A percentile compares a stretch with the other conserved stretches of the same genome.
These are phyloP conservation scores for Trematosphaeria pertusa DNA, from an alignment of 2,329 filamentous ascomycete species.

Conservation along the genomic window DNA sequence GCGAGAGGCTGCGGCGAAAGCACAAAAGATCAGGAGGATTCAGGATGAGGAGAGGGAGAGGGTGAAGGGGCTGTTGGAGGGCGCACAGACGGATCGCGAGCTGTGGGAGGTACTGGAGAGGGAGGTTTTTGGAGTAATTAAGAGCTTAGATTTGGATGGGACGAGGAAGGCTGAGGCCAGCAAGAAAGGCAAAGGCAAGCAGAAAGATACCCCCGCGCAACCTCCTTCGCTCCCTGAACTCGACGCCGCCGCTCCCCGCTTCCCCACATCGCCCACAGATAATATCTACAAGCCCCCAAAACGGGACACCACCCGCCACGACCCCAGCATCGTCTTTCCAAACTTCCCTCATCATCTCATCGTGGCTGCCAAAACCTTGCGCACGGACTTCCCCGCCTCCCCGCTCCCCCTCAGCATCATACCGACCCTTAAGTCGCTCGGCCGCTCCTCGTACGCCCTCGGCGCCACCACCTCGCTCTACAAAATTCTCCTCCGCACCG, in stretches of 20 bases:
- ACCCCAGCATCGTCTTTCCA: conserved; percentile 66
- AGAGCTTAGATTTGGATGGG: conserved; percentile 60
- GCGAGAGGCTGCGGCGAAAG: conserved; percentile 13
- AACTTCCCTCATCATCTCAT: conserved; percentile 70
- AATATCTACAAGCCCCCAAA: background rate
- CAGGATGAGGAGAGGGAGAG: conserved; percentile 54
- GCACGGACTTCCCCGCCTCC: conserved; percentile 67
- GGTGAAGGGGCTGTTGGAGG: conserved; percentile 62
- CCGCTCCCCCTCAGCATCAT: conserved; percentile 67
- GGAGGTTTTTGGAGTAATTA: conserved; percentile 70
- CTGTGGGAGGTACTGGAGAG: conserved; percentile 72
- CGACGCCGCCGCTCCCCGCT: background rate
- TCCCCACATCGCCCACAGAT: background rate
- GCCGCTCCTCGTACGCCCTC: conserved; percentile 73
- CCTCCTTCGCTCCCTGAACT: background rate
- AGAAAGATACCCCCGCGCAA: background rate
- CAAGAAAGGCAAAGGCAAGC: conserved; percentile 6
- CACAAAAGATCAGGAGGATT: conserved; percentile 18
- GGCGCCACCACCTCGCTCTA: conserved; percentile 75
- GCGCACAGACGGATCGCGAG: conserved; percentile 65
- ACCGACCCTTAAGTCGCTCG: conserved; percentile 71
- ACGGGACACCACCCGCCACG: conserved; percentile 16
- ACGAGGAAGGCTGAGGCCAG: background rate
- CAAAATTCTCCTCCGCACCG: conserved; percentile 67
- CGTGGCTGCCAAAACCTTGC: conserved; percentile 63